These are phyloP conservation scores for Microthyrium microscopicum DNA, from an alignment of 2,329 filamentous ascomycete species.

Conservation along the genomic window DNA sequence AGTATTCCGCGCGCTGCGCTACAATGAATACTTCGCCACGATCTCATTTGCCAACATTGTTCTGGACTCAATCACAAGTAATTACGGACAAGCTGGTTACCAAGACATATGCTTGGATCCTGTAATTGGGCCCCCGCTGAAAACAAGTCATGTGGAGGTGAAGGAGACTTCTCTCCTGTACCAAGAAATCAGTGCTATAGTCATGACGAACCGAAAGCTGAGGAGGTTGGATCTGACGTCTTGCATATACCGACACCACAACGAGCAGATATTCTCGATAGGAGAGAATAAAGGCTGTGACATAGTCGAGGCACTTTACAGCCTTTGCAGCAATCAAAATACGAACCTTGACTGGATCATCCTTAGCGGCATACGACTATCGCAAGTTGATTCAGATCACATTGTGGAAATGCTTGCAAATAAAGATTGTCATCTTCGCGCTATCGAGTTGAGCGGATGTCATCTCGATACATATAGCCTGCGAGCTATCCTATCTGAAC, in stretches of 20 bases:
- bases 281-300: slow-evolving; percentile 49
- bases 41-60: slow-evolving; percentile 51
- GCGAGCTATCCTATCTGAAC: slow-evolving; percentile 45
- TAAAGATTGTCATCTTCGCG: slow-evolving; percentile 45
- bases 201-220: slow-evolving; percentile 50
- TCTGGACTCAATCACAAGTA: slow-evolving; percentile 46
- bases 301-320: slow-evolving; percentile 52
- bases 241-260: no score
- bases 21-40: slow-evolving; percentile 54
- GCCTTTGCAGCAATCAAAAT: slow-evolving; percentile 47
- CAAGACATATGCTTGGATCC: slow-evolving; percentile 47
- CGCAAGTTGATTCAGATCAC: slow-evolving; percentile 52
- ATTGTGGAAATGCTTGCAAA: slow-evolving; percentile 52
- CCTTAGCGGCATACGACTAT: slow-evolving; percentile 51
- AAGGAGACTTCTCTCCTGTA: slow-evolving; percentile 42
- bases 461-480: slow-evolving; percentile 40
- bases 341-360: slow-evolving; percentile 58
- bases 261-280: no score
- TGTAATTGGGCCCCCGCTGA: slow-evolving; percentile 37
- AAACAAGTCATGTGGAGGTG: slow-evolving; percentile 35
- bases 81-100: slow-evolving; percentile 41
- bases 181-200: slow-evolving; percentile 49
- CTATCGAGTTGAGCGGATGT: slow-evolving; percentile 50
- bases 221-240: no score
- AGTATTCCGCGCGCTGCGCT: slow-evolving; percentile 51